A percentile compares a stretch with the other conserved stretches of the same genome.
Evolutionary conservation across 1,284 basidiomycete genomes (phyloP).

Genomic region (Inonotus hispidus): DNA sequence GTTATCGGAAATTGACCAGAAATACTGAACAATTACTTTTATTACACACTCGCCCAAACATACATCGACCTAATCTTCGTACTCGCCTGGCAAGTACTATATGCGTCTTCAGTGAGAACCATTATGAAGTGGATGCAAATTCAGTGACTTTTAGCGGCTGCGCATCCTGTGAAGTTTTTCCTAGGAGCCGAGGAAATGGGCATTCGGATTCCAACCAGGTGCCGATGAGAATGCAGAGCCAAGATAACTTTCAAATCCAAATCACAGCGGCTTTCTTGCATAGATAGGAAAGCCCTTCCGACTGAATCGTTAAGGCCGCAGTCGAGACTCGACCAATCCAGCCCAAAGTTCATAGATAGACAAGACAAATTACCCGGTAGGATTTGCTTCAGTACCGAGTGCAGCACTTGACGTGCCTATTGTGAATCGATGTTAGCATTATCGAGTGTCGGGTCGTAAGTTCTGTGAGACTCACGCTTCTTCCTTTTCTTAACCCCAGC

Average conservation of each 20-base stretch:
- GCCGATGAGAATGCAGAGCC: background rate
- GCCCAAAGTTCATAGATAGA: background rate
- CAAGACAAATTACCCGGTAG: background rate
- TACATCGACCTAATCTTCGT: background rate
- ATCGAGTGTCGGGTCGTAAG: background rate
- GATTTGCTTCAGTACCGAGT: background rate
- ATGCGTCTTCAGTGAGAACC: background rate
- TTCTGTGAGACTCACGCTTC: conserved; percentile 44
- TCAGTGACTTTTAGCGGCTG: background rate
- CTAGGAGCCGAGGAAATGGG: background rate
- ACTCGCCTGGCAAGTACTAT: background rate
- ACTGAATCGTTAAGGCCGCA: background rate
- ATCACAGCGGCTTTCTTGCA: background rate
- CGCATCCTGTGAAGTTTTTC: background rate
- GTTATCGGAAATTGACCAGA: background rate
- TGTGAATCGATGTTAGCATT: background rate
- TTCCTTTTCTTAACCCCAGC: conserved; percentile 67
- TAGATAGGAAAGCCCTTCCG: background rate
- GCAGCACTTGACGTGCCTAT: conserved; percentile 14
- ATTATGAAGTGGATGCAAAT: background rate
- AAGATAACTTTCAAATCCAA: background rate
- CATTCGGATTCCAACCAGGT: background rate
- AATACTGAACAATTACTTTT: background rate
- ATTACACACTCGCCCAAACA: background rate
- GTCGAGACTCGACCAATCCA: background rate